Percentiles rank a stretch among this genome's conserved stretches.
Evolutionary conservation across 352 stramenopile species (phyloP).

Genomic region (Phytophthora melonis): DNA sequence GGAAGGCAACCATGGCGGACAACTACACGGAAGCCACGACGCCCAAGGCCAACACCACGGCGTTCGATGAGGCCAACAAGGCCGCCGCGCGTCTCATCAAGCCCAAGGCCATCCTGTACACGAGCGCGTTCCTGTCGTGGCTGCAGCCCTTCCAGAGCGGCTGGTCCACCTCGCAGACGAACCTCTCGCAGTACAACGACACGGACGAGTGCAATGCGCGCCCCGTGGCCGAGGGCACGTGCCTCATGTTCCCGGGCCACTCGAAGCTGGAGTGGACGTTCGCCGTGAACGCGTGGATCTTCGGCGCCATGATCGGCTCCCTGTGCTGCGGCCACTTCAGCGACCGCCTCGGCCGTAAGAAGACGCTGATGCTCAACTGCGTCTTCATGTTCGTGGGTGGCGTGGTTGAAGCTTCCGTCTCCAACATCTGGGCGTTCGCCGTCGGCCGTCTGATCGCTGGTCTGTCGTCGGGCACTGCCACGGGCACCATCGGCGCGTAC

Average conservation of each 20-base stretch:
- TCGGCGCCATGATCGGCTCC: slow-evolving; percentile 31
- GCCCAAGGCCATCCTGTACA: slow-evolving; percentile 23
- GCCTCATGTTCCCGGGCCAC: not conserved
- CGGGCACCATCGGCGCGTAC: slow-evolving; percentile 25
- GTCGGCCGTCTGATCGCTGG: too few relatives aligned
- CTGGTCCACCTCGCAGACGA: slow-evolving; percentile 40
- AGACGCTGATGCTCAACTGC: slow-evolving; percentile 28
- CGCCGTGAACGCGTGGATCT: slow-evolving; percentile 28
- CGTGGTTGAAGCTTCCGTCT: too few relatives aligned
- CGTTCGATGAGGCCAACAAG: slow-evolving; percentile 28
- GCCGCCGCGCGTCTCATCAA: slow-evolving; percentile 15
- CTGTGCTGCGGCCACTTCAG: slow-evolving; percentile 44
- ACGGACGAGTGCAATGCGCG: slow-evolving; percentile 12
- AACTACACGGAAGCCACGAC: slow-evolving; percentile 23
- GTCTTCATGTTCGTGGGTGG: not conserved
- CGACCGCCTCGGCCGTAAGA: slow-evolving; percentile 38
- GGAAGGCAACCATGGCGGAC: slow-evolving; percentile 9
- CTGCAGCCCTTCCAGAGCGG: slow-evolving; percentile 57
- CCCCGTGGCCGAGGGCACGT: slow-evolving; percentile 22
- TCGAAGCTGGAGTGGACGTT: slow-evolving; percentile 1
- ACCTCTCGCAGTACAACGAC: slow-evolving; percentile 14
- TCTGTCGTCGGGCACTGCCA: too few relatives aligned
- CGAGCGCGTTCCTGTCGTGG: slow-evolving; percentile 38
- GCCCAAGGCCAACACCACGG: slow-evolving; percentile 8
- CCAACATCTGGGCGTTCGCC: too few relatives aligned